Conservation (phyloP, 2,329 filamentous ascomycete species). For the Fusarium sp. region DNA sequence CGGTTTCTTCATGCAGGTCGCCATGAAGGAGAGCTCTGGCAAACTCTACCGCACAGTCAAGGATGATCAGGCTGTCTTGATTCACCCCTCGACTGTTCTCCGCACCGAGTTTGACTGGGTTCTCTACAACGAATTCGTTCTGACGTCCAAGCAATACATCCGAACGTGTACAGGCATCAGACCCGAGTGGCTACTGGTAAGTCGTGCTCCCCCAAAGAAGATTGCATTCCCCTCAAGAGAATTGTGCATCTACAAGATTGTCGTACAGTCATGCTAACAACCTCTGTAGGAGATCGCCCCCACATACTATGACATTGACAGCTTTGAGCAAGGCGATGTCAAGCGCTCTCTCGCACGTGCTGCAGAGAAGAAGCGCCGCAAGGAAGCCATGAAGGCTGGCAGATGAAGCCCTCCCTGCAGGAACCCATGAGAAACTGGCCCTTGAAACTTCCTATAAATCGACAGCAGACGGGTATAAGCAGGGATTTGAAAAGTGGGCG, state of each 20-base stretch:
- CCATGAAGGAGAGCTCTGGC: constrained; percentile 88
- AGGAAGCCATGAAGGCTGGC: constrained; percentile 67
- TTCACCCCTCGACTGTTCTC: constrained; percentile 94
- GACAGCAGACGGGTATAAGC: constrained; percentile 3
- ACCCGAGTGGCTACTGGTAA: constrained; percentile 92
- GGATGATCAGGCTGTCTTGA: constrained; percentile 91
- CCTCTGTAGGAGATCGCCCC: constrained; percentile 85
- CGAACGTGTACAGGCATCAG: constrained; percentile 91
- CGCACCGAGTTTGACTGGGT: constrained; percentile 95
- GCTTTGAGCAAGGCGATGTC: constrained; percentile 88
- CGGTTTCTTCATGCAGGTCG: constrained; percentile 99
- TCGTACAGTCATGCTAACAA: constrained; percentile 30
- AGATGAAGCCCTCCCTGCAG: constrained; percentile 51
- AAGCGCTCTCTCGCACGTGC: constrained; percentile 74
- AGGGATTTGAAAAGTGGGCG: constrained; percentile 21
- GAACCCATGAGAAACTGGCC: constrained; percentile 17
- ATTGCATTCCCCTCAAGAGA: not conserved
- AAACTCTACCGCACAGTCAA: constrained; percentile 97
- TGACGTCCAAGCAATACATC: constrained; percentile 98
- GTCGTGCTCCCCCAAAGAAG: constrained; percentile 49
- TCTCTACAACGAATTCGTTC: constrained; percentile 97
- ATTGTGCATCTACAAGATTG: constrained; percentile 1
- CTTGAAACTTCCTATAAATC: not conserved
- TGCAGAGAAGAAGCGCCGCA: constrained; percentile 71
- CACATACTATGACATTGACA: constrained; percentile 87